phyloP scores from a whole-genome alignment of 2,329 filamentous ascomycete genomes.

The Ophiocordyceps australis region DNA sequence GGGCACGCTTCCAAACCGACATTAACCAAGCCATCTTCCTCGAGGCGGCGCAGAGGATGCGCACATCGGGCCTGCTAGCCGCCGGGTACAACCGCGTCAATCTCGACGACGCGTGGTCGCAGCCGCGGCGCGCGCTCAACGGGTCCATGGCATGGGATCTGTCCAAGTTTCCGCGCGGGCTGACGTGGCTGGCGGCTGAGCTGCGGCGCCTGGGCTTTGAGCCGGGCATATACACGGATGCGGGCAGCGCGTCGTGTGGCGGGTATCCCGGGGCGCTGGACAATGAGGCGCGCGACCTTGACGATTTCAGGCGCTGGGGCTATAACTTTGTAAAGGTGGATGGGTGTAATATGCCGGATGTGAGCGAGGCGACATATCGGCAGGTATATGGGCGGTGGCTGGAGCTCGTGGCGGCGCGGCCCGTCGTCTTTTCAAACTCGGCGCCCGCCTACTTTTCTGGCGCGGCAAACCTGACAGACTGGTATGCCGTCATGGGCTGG shows the following conservation, averaged over 20 bases:
- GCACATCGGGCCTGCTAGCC: constrained; percentile 17
- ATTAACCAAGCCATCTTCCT: constrained; percentile 28
- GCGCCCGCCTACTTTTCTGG: constrained; percentile 24
- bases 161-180: constrained; percentile 20
- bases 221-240: constrained; percentile 26
- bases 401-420: constrained; percentile 14
- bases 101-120: constrained; percentile 26
- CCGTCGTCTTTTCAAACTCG: constrained; percentile 24
- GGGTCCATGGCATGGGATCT: constrained; percentile 21
- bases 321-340: constrained; percentile 21
- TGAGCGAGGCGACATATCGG: constrained; percentile 5
- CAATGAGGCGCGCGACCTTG: constrained; percentile 21
- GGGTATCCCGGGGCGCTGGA: constrained; percentile 20
- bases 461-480: constrained; percentile 17
- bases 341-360: constrained; percentile 17
- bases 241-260: constrained; percentile 23
- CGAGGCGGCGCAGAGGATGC: constrained; percentile 25
- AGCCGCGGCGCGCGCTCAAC: constrained; percentile 12
- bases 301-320: constrained; percentile 17
- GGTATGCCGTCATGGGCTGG: constrained; percentile 26
- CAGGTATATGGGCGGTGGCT: constrained; percentile 23
- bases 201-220: constrained; percentile 18
- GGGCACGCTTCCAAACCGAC: constrained; percentile 26
- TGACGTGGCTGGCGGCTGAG: constrained; percentile 20
- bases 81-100: constrained; percentile 16